Evolutionary conservation across 2,329 filamentous ascomycete species (phyloP).

Genomic region (Diplodia sapinea): DNA sequence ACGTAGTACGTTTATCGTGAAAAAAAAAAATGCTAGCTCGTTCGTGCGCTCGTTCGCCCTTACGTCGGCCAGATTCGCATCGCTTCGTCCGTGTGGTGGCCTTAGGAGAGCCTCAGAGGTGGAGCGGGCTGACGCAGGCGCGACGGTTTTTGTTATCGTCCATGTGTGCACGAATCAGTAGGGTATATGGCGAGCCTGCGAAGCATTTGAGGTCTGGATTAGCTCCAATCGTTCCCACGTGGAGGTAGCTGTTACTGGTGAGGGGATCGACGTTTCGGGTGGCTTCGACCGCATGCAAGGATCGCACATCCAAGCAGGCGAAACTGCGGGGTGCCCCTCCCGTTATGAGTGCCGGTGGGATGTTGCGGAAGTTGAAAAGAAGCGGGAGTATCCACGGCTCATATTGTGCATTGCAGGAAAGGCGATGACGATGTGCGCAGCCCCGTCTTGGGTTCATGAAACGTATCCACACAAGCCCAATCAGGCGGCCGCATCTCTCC

Average conservation of each 20-base stretch:
- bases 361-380: conserved; percentile 2
- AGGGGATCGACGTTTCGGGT: conserved; percentile 7
- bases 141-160: neutral
- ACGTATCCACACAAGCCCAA: conserved; percentile 15
- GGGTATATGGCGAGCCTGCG: neutral
- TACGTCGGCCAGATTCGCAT: conserved; percentile 3
- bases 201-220: conserved; percentile 12
- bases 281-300: conserved; percentile 7
- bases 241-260: conserved; percentile 8
- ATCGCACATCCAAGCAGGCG: neutral
- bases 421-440: conserved; percentile 6
- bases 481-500: conserved; percentile 20
- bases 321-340: conserved; percentile 11
- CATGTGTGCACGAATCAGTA: neutral
- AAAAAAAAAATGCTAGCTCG: neutral
- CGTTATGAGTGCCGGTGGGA: neutral
- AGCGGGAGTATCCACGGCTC: neutral
- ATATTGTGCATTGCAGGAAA: neutral
- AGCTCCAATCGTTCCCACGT: conserved; percentile 18
- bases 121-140: conserved; percentile 8
- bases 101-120: conserved; percentile 1
- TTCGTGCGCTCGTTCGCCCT: conserved; percentile 1
- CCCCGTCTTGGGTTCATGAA: conserved; percentile 4
- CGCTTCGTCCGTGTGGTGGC: neutral
- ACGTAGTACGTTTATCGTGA: neutral